Evolutionary conservation across 2,329 filamentous ascomycete species (phyloP).

Genomic region (Colletotrichum tamarilloi): DNA sequence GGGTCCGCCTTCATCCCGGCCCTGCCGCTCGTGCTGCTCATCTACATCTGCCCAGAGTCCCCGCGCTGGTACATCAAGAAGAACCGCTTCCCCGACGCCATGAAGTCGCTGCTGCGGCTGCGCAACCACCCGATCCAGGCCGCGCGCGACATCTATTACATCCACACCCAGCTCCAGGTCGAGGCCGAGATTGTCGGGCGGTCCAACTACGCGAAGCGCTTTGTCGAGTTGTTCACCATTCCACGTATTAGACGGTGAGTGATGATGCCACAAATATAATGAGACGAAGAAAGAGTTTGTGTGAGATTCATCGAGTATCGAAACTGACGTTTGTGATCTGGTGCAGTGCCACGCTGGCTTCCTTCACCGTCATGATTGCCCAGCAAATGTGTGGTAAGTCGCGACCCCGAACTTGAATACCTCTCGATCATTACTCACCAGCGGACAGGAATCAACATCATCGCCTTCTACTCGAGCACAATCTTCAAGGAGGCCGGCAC

Average conservation of each 20-base stretch:
- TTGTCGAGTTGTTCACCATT: conserved; percentile 67
- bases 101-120: conserved; percentile 64
- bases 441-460: conserved; percentile 53
- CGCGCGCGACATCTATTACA: conserved; percentile 72
- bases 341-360: conserved; percentile 68
- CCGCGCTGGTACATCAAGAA: conserved; percentile 76
- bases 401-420: no score
- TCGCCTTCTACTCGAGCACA: conserved; percentile 60
- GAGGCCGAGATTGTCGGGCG: conserved; percentile 44
- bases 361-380: conserved; percentile 74
- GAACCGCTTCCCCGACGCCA: conserved; percentile 64
- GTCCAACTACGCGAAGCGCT: conserved; percentile 58
- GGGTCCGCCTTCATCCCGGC: conserved; percentile 72
- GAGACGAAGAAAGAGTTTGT: no score
- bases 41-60: conserved; percentile 74
- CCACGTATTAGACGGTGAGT: conserved; percentile 59
- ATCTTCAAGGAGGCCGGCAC: conserved; percentile 57
- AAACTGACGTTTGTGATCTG: no score
- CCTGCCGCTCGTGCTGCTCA: conserved; percentile 61
- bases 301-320: no score
- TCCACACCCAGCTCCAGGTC: conserved; percentile 52
- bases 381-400: conserved; percentile 69
- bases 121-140: conserved; percentile 70
- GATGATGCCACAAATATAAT: no score
- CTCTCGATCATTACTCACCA: background rate